These are phyloP conservation scores for Aspergillus sp. DNA, from an alignment of 2,329 filamentous ascomycete species.

Conservation along the genomic window DNA sequence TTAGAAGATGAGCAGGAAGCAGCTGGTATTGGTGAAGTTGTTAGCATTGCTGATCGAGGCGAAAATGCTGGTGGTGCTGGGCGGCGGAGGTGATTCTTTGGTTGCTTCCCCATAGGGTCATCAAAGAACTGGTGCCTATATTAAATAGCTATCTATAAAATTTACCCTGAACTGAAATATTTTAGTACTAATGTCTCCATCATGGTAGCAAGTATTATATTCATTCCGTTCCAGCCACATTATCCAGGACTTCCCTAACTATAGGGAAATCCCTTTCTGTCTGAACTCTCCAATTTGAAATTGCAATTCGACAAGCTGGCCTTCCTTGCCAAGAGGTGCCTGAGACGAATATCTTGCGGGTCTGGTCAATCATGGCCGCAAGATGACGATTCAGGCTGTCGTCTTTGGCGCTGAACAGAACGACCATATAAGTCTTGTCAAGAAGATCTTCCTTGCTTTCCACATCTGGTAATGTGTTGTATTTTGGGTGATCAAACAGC, in stretches of 20 bases:
- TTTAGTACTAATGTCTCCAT: neutral
- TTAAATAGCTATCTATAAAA: neutral
- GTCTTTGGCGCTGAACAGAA: conserved; percentile 74
- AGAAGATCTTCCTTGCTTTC: conserved; percentile 42
- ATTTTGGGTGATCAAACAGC: conserved; percentile 61
- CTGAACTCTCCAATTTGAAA: conserved; percentile 81
- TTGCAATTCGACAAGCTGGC: conserved; percentile 76
- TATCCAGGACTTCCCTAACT: conserved; percentile 63
- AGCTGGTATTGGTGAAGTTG: conserved; percentile 90
- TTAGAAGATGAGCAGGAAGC: conserved; percentile 96
- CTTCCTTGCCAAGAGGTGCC: conserved; percentile 74
- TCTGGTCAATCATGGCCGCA: conserved; percentile 71
- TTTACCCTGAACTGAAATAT: neutral
- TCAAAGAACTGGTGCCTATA: neutral
- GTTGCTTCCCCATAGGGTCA: neutral
- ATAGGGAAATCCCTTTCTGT: conserved; percentile 64
- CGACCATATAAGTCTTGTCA: conserved; percentile 64
- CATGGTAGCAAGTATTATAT: neutral
- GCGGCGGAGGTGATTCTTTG: conserved; percentile 41
- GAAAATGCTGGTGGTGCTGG: conserved; percentile 50
- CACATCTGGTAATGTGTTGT: conserved; percentile 63
- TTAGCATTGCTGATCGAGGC: conserved; percentile 75
- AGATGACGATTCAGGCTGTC: conserved; percentile 63
- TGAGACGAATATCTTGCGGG: conserved; percentile 75
- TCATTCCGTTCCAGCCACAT: conserved; percentile 39